Base-by-base conservation (phyloP, 2,329 filamentous ascomycete species). In the Phoma herbarum region DNA sequence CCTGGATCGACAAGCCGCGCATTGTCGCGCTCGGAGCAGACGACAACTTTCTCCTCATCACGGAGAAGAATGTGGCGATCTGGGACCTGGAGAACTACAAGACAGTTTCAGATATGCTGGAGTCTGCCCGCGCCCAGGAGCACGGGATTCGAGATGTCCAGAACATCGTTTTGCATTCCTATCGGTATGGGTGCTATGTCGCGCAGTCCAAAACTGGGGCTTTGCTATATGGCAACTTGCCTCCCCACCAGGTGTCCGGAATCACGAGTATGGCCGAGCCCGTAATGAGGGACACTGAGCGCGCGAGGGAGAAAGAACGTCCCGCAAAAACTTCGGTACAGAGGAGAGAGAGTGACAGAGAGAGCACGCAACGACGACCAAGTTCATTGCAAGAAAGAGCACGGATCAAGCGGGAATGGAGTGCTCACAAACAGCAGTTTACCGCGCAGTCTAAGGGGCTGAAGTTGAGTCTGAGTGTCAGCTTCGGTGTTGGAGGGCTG, bases 111-210 rank as follows among this genome's bases (percentile, higher is more conserved):
- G 33, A 57, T 2, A 59, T 73, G 46, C 29, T 77, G 1, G 63
- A 72, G 18, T 64, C 56, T 25, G 67, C 69, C 0, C 61, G 59
- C 5, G 56, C 54, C 0, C 62, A 69, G 39, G 44, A 61, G 4
- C 35, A 50, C 0, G 65, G 62, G 2, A 69, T 76, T 10, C 51
- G 62, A 0, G 63, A 71, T 3, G 55, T 75, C 4, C 53, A 63
- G 2, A 55, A 54, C 29, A 63, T 76, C 0, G 52, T 54, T 1
- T 51, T 77, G 16, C 72, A 77, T 58, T 39, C 71, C 1, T 69
- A 77, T 58, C 73, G 75, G 11, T 77, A 69, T 37, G 59, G 71
- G 16, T 62, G 65, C 31, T 76, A 73, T 35, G 43, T 77, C 10
- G 62, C 66, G 2, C 65, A 70, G 26, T 63, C 63, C 1, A 51